Conservation (phyloP, 768 basidiomycete genomes). For the Rhizopogon sp. region DNA sequence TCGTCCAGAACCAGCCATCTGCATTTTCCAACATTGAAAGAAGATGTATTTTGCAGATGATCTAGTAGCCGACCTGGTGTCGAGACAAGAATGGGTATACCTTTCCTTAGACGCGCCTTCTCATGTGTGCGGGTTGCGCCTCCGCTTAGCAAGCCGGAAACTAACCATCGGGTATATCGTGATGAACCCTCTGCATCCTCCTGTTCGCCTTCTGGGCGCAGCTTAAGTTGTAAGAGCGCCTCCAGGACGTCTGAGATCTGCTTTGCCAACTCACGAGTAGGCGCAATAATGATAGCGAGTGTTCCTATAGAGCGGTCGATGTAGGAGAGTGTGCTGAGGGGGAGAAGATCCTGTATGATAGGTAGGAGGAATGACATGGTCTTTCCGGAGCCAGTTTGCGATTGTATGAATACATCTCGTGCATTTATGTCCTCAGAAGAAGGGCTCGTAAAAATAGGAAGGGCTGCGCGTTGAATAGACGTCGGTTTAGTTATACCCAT, state of each 20-base stretch:
- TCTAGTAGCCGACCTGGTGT: conserved; percentile 95
- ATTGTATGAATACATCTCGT: conserved; percentile 89
- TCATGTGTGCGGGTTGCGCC: conserved; percentile 94
- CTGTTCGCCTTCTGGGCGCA: conserved; percentile 52
- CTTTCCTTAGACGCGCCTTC: conserved; percentile 92
- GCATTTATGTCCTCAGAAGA: conserved; percentile 31
- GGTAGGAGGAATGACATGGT: conserved; percentile 91
- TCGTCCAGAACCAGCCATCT: conserved; percentile 97
- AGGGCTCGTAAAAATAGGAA: conserved; percentile 55
- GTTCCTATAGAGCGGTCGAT: conserved; percentile 96
- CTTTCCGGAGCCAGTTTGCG: conserved; percentile 97
- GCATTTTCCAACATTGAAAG: conserved; percentile 90
- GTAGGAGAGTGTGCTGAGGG: conserved; percentile 83
- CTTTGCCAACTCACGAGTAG: conserved; percentile 92
- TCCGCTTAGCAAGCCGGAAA: conserved; percentile 88
- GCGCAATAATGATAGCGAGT: conserved; percentile 89
- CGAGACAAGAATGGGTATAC: conserved; percentile 90
- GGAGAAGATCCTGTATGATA: conserved; percentile 91
- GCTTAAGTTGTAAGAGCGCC: conserved; percentile 68
- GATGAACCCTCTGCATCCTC: conserved; percentile 39
- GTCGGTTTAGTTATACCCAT: conserved; percentile 85
- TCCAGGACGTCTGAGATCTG: conserved; percentile 97
- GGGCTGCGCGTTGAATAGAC: conserved; percentile 75
- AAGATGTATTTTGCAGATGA: conserved; percentile 92
- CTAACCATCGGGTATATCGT: conserved; percentile 83